Base-by-base conservation (phyloP, 768 basidiomycete genomes). In the Tubosaeta sp. region DNA sequence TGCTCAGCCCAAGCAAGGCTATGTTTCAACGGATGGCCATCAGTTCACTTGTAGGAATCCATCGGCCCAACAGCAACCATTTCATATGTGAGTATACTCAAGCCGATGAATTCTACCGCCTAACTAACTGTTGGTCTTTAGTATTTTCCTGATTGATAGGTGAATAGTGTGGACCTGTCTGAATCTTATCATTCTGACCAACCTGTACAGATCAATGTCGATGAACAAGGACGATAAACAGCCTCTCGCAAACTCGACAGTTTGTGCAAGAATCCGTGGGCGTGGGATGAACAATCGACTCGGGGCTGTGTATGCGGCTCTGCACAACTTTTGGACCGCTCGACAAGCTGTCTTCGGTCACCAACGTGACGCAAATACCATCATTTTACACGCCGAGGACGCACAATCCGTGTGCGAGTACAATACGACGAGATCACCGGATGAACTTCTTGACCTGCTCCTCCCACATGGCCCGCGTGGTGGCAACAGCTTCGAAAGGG, bases 1-100 rank as follows among this genome's bases (percentile, higher is more conserved):
- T 12, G 43, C 59, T 9, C 62, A 58, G 4, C 50, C 56, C 1
- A 70, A 63, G 9, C 42, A 67, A 9, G 76, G 81, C 9, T 76
- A 84, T 59, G 60, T 80, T 19, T 82, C 83, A 17, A 65, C 62
- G 13, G 83, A 84, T 53, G 83, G 84, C 0, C 84, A 84, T 57
- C 56, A 71, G 9, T 85, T 80, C 56, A 46, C 55, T 1, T 84
- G 83, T 62, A 72, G 58, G 39, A 81, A 84, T 57, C 83, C 83
- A 4, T 69, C 64, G 7, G 59, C 73, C 11, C 53, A 72, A 55
- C 75, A 74, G 11, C 80, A 78, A 54, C 69, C 81, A 0, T 83
- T 79, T 62, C 83, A 84, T 58, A 78, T 85, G 80, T 84, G 64
- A 22, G 81, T 8, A 10, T 17, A n/a, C 6, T 11, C 3, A 48